Conservation (phyloP, 225 moss, liverwort and hornwort species). For the Pseudisothecium myosuroides region DNA sequence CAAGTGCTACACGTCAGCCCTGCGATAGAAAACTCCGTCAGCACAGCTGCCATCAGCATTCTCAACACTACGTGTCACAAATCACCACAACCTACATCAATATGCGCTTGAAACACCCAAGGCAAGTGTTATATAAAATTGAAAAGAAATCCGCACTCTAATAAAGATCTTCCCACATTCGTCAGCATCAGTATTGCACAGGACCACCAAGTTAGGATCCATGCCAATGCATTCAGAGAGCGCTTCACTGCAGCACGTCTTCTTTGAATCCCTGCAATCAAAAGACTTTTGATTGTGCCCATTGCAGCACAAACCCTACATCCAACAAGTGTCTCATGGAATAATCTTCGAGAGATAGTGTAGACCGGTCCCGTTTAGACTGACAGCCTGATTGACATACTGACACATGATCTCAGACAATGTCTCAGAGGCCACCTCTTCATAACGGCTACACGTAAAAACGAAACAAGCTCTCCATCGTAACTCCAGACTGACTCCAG, state of each 20-base stretch:
- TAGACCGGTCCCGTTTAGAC: constrained; percentile 11
- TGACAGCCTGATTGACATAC: constrained; percentile 7
- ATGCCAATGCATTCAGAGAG: constrained; percentile 20
- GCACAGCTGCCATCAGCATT: constrained; percentile 49
- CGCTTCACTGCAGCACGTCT: constrained; percentile 22
- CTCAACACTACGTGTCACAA: constrained; percentile 29
- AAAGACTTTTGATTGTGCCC: constrained; percentile 11
- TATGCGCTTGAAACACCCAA: constrained; percentile 40
- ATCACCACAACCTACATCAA: constrained; percentile 34
- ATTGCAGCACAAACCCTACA: constrained; percentile 6
- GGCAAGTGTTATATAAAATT: constrained; percentile 33
- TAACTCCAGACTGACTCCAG: neutral
- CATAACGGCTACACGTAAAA: neutral
- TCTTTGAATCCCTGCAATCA: constrained; percentile 31
- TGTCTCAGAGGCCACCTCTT: neutral
- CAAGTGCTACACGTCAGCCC: constrained; percentile 38
- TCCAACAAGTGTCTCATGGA: constrained; percentile 1
- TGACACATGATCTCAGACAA: constrained; percentile 4
- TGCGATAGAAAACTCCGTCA: constrained; percentile 52
- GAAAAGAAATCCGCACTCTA: constrained; percentile 45
- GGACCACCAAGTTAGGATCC: constrained; percentile 70
- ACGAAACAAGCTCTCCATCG: neutral
- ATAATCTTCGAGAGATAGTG: constrained; percentile 1
- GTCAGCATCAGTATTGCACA: constrained; percentile 67
- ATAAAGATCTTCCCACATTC: constrained; percentile 48